phyloP scores from a whole-genome alignment of 495 filamentous ascomycete species.

The Aspergillus carlsbadensis region DNA sequence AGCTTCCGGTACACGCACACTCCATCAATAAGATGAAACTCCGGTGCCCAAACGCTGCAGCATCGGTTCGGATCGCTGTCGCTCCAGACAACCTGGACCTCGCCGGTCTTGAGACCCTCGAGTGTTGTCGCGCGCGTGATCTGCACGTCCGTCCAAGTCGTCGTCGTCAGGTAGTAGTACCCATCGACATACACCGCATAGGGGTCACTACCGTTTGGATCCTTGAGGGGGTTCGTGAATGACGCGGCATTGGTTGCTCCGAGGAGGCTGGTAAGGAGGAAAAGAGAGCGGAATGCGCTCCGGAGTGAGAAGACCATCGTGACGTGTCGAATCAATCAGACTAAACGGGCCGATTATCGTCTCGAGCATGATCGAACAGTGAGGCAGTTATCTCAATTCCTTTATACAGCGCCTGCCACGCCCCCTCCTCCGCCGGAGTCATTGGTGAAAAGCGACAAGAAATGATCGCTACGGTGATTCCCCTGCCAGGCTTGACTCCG shows the following conservation, averaged over 20 bases:
- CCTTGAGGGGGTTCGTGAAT: slow-evolving; percentile 8
- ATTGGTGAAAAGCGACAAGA: slow-evolving; percentile 1
- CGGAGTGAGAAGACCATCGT: not conserved
- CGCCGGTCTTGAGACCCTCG: slow-evolving; percentile 41
- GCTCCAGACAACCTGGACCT: slow-evolving; percentile 41
- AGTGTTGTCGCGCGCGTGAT: slow-evolving; percentile 48
- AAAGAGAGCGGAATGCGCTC: not conserved
- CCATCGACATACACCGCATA: slow-evolving; percentile 41
- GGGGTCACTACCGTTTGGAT: slow-evolving; percentile 13
- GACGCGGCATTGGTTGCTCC: not conserved
- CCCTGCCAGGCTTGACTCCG: not conserved
- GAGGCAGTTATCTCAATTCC: too few relatives aligned
- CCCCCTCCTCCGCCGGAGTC: not conserved
- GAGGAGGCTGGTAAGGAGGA: slow-evolving; percentile 1
- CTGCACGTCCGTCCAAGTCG: slow-evolving; percentile 46
- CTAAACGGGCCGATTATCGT: too few relatives aligned
- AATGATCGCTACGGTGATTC: not conserved
- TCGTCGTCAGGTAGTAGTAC: slow-evolving; percentile 51
- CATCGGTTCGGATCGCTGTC: slow-evolving; percentile 28
- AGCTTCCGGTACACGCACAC: slow-evolving; percentile 22
- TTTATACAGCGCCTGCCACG: not conserved
- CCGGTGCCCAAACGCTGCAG: slow-evolving; percentile 55
- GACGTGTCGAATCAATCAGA: not conserved
- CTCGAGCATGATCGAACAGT: too few relatives aligned
- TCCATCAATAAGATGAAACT: slow-evolving; percentile 45